Conservation (phyloP, 139 green algal species). For the Astrephomene gubernaculifera region DNA sequence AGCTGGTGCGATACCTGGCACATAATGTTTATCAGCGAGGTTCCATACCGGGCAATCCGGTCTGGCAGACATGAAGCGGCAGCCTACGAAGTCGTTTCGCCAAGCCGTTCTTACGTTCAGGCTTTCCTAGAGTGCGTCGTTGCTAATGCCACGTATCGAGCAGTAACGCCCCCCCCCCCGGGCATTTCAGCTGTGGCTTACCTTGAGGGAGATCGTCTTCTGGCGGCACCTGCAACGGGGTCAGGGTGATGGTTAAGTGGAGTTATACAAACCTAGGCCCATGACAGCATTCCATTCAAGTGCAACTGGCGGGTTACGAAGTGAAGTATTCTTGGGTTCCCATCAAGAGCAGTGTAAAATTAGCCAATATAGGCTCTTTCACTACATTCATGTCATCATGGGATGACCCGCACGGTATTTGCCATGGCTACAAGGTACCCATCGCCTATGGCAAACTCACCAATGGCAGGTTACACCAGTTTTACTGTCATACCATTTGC, state of each 20-base stretch:
- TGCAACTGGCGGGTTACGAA: not conserved
- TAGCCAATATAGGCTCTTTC: not conserved
- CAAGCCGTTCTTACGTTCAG: not conserved
- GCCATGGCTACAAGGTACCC: not conserved
- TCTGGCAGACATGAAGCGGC: too few species aligned
- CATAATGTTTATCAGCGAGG: too few species aligned
- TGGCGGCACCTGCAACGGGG: constrained; percentile 78
- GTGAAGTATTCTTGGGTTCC: not conserved
- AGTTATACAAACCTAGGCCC: too few species aligned
- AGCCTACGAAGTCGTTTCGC: too few species aligned
- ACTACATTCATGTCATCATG: not conserved
- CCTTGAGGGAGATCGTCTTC: constrained; percentile 82
- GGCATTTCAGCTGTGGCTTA: not conserved
- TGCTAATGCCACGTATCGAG: not conserved
- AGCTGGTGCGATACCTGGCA: too few species aligned
- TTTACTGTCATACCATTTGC: constrained; percentile 80
- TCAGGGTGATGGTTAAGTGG: too few species aligned
- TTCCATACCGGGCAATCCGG: too few species aligned
- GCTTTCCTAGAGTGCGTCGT: not conserved
- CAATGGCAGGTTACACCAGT: constrained; percentile 88
- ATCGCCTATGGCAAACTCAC: constrained; percentile 49
- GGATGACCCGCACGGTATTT: not conserved
- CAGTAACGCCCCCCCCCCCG: not conserved
- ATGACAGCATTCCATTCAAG: not conserved
- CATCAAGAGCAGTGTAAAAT: not conserved